Conservation (phyloP, 192 early-diverging fungal species). For the Umbelopsis sp. region DNA sequence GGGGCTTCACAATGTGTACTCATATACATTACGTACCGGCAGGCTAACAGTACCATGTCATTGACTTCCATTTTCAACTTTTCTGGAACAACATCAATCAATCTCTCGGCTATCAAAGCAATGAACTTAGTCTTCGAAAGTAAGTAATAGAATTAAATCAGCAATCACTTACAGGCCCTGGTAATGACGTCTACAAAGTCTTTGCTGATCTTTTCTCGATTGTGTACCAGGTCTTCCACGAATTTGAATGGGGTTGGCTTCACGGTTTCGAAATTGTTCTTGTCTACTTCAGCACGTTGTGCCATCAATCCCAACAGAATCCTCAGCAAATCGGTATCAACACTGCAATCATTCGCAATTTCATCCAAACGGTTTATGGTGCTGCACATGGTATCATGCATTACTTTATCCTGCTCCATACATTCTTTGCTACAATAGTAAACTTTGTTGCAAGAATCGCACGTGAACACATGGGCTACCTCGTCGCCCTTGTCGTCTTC, state of each 20-base stretch:
- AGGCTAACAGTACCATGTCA: slow-evolving; percentile 40
- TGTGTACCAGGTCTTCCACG: slow-evolving; percentile 32
- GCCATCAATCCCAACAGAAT: slow-evolving; percentile 27
- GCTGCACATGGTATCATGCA: slow-evolving; percentile 33
- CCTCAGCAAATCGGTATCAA: slow-evolving; percentile 32
- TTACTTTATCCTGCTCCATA: slow-evolving; percentile 37
- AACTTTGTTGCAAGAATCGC: slow-evolving; percentile 43
- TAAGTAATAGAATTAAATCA: neutral
- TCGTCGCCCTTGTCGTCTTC: neutral
- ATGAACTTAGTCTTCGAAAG: neutral
- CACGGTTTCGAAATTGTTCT: neutral
- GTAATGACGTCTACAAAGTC: slow-evolving; percentile 32
- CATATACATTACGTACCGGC: slow-evolving; percentile 48
- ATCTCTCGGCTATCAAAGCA: slow-evolving; percentile 50
- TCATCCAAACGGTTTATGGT: slow-evolving; percentile 6
- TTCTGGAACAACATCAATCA: slow-evolving; percentile 37
- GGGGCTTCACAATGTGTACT: neutral
- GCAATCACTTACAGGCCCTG: slow-evolving; percentile 27
- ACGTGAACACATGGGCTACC: slow-evolving; percentile 22
- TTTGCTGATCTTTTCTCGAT: slow-evolving; percentile 24
- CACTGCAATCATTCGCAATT: slow-evolving; percentile 29
- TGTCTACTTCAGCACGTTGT: neutral
- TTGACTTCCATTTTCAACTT: slow-evolving; percentile 40
- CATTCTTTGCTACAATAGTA: slow-evolving; percentile 43
- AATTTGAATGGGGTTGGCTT: slow-evolving; percentile 24